Evolutionary conservation across 257 asterid genomes (phyloP), one percentile per base, ranked within the genome.

Genomic region (Solanum paucissectum): DNA sequence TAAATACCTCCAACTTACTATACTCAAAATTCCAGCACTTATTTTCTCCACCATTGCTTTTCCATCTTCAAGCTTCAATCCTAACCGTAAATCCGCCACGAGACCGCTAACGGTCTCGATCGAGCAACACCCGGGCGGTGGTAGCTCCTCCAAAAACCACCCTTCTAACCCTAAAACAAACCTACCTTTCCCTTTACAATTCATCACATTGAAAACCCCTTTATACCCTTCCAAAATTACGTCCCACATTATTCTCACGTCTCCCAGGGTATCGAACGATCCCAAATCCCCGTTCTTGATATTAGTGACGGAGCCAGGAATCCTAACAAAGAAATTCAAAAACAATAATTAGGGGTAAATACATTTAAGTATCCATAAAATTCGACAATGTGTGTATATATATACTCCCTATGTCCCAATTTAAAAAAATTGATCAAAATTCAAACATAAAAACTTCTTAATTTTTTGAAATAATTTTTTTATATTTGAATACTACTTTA

Each of bases 91-190:
- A 16, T 95, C 98, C 88, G 94, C 97, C 90, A 93, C 95, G 90
- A 95, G 77, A 64, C 98, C 98, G 32, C 99, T 91, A 0, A 89
- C 92, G 7, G 76, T 88, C 33, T 88, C 87, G 86, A 91, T 76
- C 27, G 90, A 86, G 89, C 98, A 94, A 49, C 98, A 94, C 86
- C 94, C 95, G 5, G 94, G 40, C 86, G 91, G 29, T 79, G 97
- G 98, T 18, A 96, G 91, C 93, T 94, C 99, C 93, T 94, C 93
- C 9, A 97, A 94, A 72, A 94, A 94, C 98, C 98, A 96, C 84
- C 96, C 98, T 88, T 95, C 97, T 88, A 93, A 66, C 25, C 99
- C 98, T 92, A 94, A n/a, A 4, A 95, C 93, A 64, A 93, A 93
- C 18, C 90, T 91, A 60, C 97, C 97, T 27, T 89, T 94, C 75